phyloP scores from a whole-genome alignment of 176 grass and related monocot genomes.

The Oryza rufipogon region DNA sequence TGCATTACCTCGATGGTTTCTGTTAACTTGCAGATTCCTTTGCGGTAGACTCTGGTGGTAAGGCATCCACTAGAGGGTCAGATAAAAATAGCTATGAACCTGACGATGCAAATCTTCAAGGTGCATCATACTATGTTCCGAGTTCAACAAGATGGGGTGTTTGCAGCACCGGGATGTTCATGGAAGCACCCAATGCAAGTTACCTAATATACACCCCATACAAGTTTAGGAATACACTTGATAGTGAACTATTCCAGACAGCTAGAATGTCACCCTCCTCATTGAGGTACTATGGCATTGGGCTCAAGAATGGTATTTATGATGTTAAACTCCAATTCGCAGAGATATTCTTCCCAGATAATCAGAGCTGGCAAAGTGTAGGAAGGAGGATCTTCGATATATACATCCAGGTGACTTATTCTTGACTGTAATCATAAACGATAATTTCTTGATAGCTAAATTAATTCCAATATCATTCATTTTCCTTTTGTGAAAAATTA shows the following conservation, averaged over 20 bases:
- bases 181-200: background rate
- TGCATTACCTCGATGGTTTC: too few species aligned
- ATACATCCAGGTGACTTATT: slow-evolving; percentile 53
- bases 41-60: too few species aligned
- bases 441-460: too few species aligned
- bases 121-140: slow-evolving; percentile 52
- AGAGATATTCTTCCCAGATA: slow-evolving; percentile 35
- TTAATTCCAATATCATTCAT: too few species aligned
- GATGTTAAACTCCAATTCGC: slow-evolving; percentile 52
- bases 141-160: slow-evolving; percentile 45
- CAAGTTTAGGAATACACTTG: slow-evolving; percentile 50
- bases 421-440: background rate
- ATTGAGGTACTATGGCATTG: slow-evolving; percentile 61
- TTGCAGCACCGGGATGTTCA: slow-evolving; percentile 53
- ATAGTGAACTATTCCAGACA: slow-evolving; percentile 47
- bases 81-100: slow-evolving; percentile 43
- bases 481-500: too few species aligned
- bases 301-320: slow-evolving; percentile 65
- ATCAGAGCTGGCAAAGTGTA: too few species aligned
- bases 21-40: too few species aligned
- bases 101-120: slow-evolving; percentile 33
- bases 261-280: slow-evolving; percentile 56
- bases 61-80: too few species aligned
- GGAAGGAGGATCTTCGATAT: slow-evolving; percentile 47
- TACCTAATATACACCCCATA: slow-evolving; percentile 8